A percentile compares a stretch with the other conserved stretches of the same genome.
Conservation (phyloP, 1,284 basidiomycete species). For the Taiwanofungus camphoratus region DNA sequence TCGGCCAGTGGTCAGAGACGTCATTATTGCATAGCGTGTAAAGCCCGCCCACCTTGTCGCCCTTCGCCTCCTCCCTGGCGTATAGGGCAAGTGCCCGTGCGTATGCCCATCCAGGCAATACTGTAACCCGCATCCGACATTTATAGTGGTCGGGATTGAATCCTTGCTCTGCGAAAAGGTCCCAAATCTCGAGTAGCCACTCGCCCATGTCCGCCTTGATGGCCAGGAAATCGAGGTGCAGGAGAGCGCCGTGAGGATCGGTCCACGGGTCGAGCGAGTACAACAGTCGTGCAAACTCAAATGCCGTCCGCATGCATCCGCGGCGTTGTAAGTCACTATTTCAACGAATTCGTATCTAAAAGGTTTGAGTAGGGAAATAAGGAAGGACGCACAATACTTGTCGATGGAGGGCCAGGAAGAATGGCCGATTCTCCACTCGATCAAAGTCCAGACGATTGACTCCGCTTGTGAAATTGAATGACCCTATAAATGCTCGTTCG, state of each 20-base stretch:
- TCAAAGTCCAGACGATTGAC: constrained; percentile 83
- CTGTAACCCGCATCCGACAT: constrained; percentile 45
- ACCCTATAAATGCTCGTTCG: constrained; percentile 79
- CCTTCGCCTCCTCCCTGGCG: constrained; percentile 47
- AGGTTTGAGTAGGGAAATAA: constrained; percentile 2
- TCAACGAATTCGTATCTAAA: constrained; percentile 10
- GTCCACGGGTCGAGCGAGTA: constrained; percentile 76
- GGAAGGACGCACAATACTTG: constrained; percentile 52
- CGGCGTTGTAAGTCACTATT: constrained; percentile 75
- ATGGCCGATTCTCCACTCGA: constrained; percentile 77
- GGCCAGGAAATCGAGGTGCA: constrained; percentile 84
- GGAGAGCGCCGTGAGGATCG: constrained; percentile 79
- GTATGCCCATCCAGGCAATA: constrained; percentile 79
- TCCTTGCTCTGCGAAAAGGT: constrained; percentile 35
- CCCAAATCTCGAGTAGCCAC: constrained; percentile 74
- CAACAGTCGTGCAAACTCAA: constrained; percentile 82
- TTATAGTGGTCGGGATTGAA: constrained; percentile 22
- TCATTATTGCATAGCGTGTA: neutral
- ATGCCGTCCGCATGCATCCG: constrained; percentile 82
- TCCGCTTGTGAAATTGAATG: constrained; percentile 79
- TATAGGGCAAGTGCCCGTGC: constrained; percentile 70
- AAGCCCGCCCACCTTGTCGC: constrained; percentile 37
- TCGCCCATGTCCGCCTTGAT: constrained; percentile 73
- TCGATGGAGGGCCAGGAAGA: constrained; percentile 77
- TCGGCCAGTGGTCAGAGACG: neutral